Base-by-base conservation (phyloP, 345 rosid genomes). In the Melaleuca alternifolia region DNA sequence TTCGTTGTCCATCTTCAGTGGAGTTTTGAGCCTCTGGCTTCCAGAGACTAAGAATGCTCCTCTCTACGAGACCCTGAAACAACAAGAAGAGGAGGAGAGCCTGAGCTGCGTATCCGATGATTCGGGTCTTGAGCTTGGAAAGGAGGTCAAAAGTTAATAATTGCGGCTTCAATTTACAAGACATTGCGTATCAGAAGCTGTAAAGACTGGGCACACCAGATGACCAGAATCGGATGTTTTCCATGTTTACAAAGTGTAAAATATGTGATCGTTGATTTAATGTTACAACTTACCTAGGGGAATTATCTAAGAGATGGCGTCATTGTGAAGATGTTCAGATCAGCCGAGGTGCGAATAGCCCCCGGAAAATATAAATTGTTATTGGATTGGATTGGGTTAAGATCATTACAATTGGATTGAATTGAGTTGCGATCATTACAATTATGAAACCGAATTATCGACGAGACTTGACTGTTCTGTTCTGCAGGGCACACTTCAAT, bases 11-110 rank as follows among this genome's bases (percentile, higher is more conserved):
- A 87, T 93, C n/a, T 26, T 91, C 26, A 94, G 98, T 12, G 96
- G 98, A 3, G 59, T 91, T 6, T 13, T 93, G 86, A 92, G 94
- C 50, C 82, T 90, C 15, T 92, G 94, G 95, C 91, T 95, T 14
- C 91, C 94, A 6, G 97, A 95, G 90, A 96, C 96, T 0, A 90
- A 89, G 76, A 89, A 94, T 81, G 91, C 94, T 81, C 96, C 96
- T 5, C 94, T 96, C 18, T 95, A 89, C 83, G 95, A 95, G 61
- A 94, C 99, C 1, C 84, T 93, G 20, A 89, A 90, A 62, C 94
- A 93, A 62, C 95, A 93, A 33, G 91, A 89, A 50, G 93, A 91
- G 3, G 93, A 91, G 21, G 91, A 93, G 89, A 89, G 89, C 77
- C 86, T 7, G 5, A 89, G 54, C 13, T 7, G 71, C 9, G 18